These are phyloP conservation scores for Clathrospora elynae DNA, from an alignment of 2,329 filamentous ascomycete species.

Conservation along the genomic window DNA sequence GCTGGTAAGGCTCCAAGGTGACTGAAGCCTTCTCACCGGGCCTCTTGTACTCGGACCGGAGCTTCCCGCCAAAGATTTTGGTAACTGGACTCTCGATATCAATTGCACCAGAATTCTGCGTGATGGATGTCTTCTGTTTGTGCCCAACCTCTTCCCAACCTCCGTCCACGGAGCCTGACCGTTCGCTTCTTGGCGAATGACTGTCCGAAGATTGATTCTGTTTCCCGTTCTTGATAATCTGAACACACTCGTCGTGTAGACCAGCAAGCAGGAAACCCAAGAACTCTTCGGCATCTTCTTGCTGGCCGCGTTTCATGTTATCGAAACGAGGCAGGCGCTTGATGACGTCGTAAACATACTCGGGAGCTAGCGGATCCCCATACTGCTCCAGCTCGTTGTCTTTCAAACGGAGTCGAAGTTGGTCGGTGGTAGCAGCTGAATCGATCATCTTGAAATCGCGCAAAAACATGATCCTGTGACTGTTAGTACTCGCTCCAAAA, in stretches of 20 bases:
- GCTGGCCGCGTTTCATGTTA: constrained; percentile 93
- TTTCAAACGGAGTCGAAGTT: constrained; percentile 75
- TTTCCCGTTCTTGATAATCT: constrained; percentile 67
- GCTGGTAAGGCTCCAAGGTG: constrained; percentile 90
- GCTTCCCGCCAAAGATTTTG: constrained; percentile 90
- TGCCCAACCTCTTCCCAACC: constrained; percentile 96
- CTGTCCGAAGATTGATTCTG: constrained; percentile 34
- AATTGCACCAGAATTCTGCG: constrained; percentile 79
- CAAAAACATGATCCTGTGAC: constrained; percentile 86
- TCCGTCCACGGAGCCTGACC: constrained; percentile 57
- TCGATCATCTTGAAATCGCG: constrained; percentile 87
- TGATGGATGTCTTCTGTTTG: constrained; percentile 85
- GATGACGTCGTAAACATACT: constrained; percentile 95
- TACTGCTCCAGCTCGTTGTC: constrained; percentile 84
- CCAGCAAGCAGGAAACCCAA: constrained; percentile 90
- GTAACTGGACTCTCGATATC: constrained; percentile 80
- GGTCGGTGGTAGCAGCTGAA: constrained; percentile 73
- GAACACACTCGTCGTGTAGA: constrained; percentile 87
- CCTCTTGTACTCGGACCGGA: constrained; percentile 86
- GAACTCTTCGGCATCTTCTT: constrained; percentile 98
- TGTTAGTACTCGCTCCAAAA: neutral
- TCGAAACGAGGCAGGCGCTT: constrained; percentile 84
- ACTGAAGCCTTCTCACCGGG: constrained; percentile 88
- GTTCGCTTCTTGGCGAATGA: constrained; percentile 54
- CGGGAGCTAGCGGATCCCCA: constrained; percentile 87